These are phyloP conservation scores for Solanum chaucha DNA, from an alignment of 257 asterid species.

Conservation along the genomic window DNA sequence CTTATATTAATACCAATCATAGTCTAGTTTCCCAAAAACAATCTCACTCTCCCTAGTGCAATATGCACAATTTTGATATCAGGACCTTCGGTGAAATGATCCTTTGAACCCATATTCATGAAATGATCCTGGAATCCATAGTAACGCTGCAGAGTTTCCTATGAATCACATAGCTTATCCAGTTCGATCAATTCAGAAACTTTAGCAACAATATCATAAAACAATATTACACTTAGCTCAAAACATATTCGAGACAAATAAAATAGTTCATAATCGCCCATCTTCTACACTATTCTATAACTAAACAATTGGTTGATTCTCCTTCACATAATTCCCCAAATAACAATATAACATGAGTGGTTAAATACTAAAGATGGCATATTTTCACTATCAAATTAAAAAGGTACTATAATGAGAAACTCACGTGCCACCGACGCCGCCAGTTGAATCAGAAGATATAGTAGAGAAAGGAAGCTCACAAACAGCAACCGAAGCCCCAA, in stretches of 20 bases:
- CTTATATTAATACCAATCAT: neutral
- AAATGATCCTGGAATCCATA: neutral
- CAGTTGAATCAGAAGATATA: constrained; percentile 75
- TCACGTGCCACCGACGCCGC: constrained; percentile 98
- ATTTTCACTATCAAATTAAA: neutral
- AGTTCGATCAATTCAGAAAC: neutral
- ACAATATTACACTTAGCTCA: neutral
- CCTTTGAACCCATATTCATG: neutral
- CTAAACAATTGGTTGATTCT: neutral
- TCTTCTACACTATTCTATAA: neutral
- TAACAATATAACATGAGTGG: neutral
- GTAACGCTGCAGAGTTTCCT: neutral
- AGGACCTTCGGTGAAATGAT: neutral
- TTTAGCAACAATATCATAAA: neutral
- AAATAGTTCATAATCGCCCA: neutral
- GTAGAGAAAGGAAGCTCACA: constrained; percentile 94
- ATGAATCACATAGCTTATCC: neutral
- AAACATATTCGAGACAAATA: neutral
- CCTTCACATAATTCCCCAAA: neutral
- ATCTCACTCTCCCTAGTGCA: neutral
- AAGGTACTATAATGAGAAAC: neutral
- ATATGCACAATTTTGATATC: neutral
- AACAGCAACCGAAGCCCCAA: constrained; percentile 84
- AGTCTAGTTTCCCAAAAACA: neutral
- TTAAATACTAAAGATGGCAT: neutral